These are phyloP conservation scores for Saccharomycopsis sp. DNA, from an alignment of 805 yeast species.

Conservation along the genomic window DNA sequence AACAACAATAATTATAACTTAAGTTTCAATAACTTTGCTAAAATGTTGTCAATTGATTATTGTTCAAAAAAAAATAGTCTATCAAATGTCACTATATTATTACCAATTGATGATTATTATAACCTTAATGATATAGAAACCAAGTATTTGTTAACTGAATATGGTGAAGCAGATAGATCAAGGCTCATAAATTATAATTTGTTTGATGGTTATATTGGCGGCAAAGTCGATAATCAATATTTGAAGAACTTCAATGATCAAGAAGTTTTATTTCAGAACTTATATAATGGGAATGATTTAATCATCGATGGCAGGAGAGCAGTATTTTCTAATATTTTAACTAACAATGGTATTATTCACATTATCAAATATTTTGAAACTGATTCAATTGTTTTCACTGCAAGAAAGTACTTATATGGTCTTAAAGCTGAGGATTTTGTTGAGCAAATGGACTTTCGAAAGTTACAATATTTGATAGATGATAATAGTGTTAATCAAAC, in stretches of 20 bases:
- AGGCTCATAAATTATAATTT: slow-evolving; percentile 26
- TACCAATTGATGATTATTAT: slow-evolving; percentile 35
- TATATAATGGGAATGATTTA: slow-evolving; percentile 27
- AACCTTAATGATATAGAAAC: slow-evolving; percentile 33
- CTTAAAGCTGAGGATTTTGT: slow-evolving; percentile 53
- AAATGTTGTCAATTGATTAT: not conserved
- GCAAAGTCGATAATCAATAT: slow-evolving; percentile 23
- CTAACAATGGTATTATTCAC: slow-evolving; percentile 41
- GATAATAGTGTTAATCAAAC: slow-evolving; percentile 44
- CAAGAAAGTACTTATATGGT: slow-evolving; percentile 49
- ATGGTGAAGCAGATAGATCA: slow-evolving; percentile 25
- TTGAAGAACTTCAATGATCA: slow-evolving; percentile 23
- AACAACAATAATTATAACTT: not conserved
- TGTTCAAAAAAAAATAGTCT: not conserved
- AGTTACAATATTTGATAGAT: slow-evolving; percentile 45
- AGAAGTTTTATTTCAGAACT: slow-evolving; percentile 19
- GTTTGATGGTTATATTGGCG: slow-evolving; percentile 36
- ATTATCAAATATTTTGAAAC: slow-evolving; percentile 28
- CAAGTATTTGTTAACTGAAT: slow-evolving; percentile 29
- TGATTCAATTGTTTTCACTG: slow-evolving; percentile 33
- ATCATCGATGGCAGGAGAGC: slow-evolving; percentile 29
- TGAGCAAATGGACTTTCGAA: slow-evolving; percentile 55
- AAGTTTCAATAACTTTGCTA: slow-evolving; percentile 1
- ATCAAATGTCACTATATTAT: slow-evolving; percentile 31
- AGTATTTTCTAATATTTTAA: slow-evolving; percentile 29